Evolutionary conservation across 371 early-diverging fungal species (phyloP), one percentile per base, ranked within the genome.

Genomic region (Rhizopus arrhizus): DNA sequence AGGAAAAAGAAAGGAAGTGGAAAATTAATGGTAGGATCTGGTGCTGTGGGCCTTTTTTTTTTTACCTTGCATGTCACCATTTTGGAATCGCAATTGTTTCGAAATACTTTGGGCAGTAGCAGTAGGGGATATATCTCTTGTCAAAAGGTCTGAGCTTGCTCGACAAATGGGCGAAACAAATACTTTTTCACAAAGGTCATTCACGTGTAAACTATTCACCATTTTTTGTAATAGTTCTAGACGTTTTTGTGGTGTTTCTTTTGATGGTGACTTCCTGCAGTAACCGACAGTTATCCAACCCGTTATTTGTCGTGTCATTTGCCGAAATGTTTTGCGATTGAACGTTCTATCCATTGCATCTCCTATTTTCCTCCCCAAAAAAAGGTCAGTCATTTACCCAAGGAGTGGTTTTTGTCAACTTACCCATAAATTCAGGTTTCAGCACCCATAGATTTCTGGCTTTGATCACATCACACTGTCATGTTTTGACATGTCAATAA

Each of bases 401-500:
- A 56, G 56, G 56, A 56, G 56, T 45, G 46, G 34, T 56, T 45
- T 43, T 56, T 56, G 32, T 56, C 56, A 56, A 56, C 46, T 56
- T 56, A 43, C 46, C 56, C 46, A 56, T 56, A 45, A 56, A 56
- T 31, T 56, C 34, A 45, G 56, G 28, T 56, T 56, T 56, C 56
- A 56, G 46, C 56, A 45, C 56, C 56, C 56, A 56, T 56, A 56
- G 32, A 56, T 13, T 32, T 56, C 46, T 56, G 46, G 56, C 56
- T 56, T 56, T 56, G 32, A 56, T 41, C 32, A 45, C 46, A 43
- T 41, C n/a, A n/a, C n/a, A n/a, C n/a, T n/a, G n/a, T n/a, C n/a
- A n/a, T n/a, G n/a, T n/a, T n/a, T n/a, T n/a, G n/a, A n/a, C n/a
- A n/a, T n/a, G n/a, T n/a, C n/a, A n/a, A n/a, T n/a, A n/a, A n/a